Conservation (phyloP, 805 yeast genomes). For the Wickerhamiella kazuoi region DNA sequence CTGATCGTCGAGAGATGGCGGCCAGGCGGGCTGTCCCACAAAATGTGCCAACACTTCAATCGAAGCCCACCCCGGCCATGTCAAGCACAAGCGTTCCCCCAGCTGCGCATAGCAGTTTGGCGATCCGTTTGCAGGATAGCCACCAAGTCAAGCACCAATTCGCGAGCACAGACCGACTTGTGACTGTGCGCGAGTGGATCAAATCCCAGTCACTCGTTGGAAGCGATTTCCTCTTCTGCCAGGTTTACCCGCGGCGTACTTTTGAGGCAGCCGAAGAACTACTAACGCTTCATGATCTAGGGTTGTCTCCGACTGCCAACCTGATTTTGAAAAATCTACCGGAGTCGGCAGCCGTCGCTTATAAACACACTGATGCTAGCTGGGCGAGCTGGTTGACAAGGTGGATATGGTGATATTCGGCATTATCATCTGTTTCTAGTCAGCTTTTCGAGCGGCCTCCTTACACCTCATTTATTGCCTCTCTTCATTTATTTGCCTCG, state of each 20-base stretch:
- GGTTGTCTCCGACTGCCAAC: slow-evolving; percentile 55
- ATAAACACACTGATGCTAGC: not conserved
- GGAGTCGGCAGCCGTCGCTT: not conserved
- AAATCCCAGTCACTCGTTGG: slow-evolving; percentile 34
- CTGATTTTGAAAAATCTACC: slow-evolving; percentile 25
- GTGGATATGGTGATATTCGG: too few species aligned
- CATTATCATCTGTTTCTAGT: too few species aligned
- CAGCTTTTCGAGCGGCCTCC: too few species aligned
- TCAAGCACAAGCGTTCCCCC: not conserved
- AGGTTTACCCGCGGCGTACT: slow-evolving; percentile 41
- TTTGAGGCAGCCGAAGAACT: slow-evolving; percentile 48
- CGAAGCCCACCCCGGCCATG: not conserved
- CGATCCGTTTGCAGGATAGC: slow-evolving; percentile 56
- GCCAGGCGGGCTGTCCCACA: slow-evolving; percentile 7
- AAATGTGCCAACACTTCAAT: not conserved
- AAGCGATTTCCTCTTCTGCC: slow-evolving; percentile 29
- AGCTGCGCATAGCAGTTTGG: slow-evolving; percentile 24
- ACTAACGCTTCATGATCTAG: slow-evolving; percentile 33
- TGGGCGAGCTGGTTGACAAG: not conserved
- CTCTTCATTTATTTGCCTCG: too few species aligned
- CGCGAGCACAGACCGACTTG: slow-evolving; percentile 27
- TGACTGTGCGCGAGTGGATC: slow-evolving; percentile 44
- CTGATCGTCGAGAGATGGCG: slow-evolving; percentile 32
- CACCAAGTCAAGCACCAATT: slow-evolving; percentile 37
- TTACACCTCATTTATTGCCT: too few species aligned